Evolutionary conservation across 306 rosid genomes (phyloP), one percentile per base, ranked within the genome.

Genomic region (Styphnolobium japonicum): DNA sequence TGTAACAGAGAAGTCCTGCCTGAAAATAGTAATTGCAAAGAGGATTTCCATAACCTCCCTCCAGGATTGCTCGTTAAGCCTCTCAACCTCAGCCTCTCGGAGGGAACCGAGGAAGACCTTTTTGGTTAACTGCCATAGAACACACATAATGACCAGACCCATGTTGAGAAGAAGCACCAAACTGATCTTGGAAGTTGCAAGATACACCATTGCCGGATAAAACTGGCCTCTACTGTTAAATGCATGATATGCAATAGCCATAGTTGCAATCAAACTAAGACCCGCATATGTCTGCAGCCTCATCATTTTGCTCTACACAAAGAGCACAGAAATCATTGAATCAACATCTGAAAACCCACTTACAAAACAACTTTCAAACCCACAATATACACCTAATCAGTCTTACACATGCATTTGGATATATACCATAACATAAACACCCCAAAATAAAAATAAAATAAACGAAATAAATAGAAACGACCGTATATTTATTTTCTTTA

Each of bases 21-120:
- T 81, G 82, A 96, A 96, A 63, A 96, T 93, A 40, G 99, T 96
- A 37, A 96, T 91, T 6, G 98, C 98, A 85, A 96, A 96, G 34
- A 96, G 94, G 61, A 96, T 96, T 75, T 96, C 99, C 99, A 91
- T 96, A 81, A 96, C 89, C 81, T 96, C 99, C 86, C 98, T 91
- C 99, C 99, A 96, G 0, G 96, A 96, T 39, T 96, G 99, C 85
- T 96, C 99, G 43, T 96, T 96, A 56, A 96, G 96, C 91, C 98
- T 91, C 92, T 96, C 99, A 2, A 96, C 92, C 93, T 96, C 99
- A 0, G 99, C 98, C 85, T 96, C 99, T n/a, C 99, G 89, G 22
- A 96, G 97, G 4, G 96, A 69, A 68, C 99, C 99, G 29, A 96
- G 87, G 82, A 96, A 96, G 12, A 96, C 49, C 79, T 83, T 90